Conservation (phyloP, 2,329 filamentous ascomycete species). For the Achaetomium macrosporum region DNA sequence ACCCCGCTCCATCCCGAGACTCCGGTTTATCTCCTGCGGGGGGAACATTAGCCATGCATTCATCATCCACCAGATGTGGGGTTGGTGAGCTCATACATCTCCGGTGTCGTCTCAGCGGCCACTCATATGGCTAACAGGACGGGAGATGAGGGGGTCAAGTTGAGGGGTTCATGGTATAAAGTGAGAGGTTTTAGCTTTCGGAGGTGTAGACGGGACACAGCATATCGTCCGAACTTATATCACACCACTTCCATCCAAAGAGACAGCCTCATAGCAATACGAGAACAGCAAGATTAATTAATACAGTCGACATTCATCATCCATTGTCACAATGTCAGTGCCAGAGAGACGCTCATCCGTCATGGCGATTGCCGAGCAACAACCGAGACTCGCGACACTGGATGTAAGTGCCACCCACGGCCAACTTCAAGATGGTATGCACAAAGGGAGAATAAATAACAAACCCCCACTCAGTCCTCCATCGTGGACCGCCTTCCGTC, state of each 20-base stretch:
- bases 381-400: conserved; percentile 29
- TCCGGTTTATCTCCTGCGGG: conserved; percentile 27
- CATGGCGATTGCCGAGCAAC: conserved; percentile 24
- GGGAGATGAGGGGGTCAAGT: conserved; percentile 4
- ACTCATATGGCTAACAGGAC: not conserved
- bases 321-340: not conserved
- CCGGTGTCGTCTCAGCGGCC: not conserved
- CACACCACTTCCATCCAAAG: no score
- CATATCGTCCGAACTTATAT: no score
- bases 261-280: not conserved
- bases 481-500: conserved; percentile 63
- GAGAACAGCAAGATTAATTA: not conserved
- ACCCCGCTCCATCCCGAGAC: conserved; percentile 20
- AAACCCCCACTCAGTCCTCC: conserved; percentile 31
- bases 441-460: not conserved
- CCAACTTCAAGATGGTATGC: not conserved
- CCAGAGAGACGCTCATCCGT: not conserved
- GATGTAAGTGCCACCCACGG: conserved; percentile 31
- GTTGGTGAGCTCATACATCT: conserved; percentile 14
- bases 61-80: conserved; percentile 6
- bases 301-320: not conserved
- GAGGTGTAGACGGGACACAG: no score
- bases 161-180: no score
- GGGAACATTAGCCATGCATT: not conserved
- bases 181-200: no score